A percentile compares a stretch with the other conserved stretches of the same genome.
Conservation (phyloP, 495 filamentous ascomycete species). For the Copromyces sp. region DNA sequence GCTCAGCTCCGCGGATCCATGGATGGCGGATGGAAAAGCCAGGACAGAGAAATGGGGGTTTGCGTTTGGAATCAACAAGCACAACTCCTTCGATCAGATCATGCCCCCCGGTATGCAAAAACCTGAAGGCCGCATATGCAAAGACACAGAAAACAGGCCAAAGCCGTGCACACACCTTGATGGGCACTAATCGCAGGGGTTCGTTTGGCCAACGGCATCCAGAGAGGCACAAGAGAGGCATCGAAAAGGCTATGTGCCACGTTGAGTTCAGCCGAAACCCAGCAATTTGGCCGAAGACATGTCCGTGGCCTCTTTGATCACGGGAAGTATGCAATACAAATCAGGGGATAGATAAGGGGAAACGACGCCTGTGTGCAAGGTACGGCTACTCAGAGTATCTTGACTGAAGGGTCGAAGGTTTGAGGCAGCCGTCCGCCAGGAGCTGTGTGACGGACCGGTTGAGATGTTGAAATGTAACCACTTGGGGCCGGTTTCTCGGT, state of each 20-base stretch:
- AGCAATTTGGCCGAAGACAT: constrained; percentile 17
- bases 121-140: constrained; percentile 18
- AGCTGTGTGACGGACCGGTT: background rate
- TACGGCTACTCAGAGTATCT: background rate
- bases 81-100: background rate
- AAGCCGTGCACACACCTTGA: constrained; percentile 3
- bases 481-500: background rate
- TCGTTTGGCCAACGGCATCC: constrained; percentile 10
- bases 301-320: background rate
- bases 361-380: background rate
- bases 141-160: constrained; percentile 11
- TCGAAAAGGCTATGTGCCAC: constrained; percentile 26
- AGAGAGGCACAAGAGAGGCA: constrained; percentile 8
- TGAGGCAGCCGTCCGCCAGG: background rate
- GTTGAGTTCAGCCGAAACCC: constrained; percentile 29
- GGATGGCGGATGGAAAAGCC: background rate
- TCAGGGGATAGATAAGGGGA: background rate
- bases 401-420: background rate
- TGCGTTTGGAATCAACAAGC: background rate
- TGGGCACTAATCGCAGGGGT: background rate
- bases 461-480: background rate
- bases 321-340: background rate
- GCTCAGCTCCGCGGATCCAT: background rate
- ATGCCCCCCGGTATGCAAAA: constrained; percentile 3
- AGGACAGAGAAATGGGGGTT: background rate